Conservation (phyloP, 306 rosid species). For the Echinosophora koreensis region DNA sequence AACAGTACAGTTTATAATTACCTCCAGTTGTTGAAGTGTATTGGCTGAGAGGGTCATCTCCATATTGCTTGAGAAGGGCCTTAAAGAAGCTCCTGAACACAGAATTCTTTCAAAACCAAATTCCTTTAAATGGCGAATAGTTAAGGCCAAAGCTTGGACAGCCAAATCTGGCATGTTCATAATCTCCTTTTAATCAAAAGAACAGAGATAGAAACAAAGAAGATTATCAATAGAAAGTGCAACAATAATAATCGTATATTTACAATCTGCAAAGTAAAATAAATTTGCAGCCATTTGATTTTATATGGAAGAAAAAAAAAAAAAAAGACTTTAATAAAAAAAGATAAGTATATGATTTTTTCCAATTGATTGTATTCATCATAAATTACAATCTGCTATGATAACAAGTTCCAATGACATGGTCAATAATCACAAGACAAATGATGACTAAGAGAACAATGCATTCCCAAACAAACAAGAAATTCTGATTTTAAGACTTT, state of each 20-base stretch:
- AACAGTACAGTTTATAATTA: conserved; percentile 45
- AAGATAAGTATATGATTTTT: conserved; percentile 16
- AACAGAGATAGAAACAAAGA: conserved; percentile 28
- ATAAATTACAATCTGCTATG: conserved; percentile 27
- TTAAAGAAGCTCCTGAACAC: conserved; percentile 74
- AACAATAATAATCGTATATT: conserved; percentile 26
- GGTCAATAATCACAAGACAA: conserved; percentile 33
- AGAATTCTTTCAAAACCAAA: conserved; percentile 86
- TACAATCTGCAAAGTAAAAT: conserved; percentile 7
- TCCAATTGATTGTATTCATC: background rate
- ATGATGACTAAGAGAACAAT: conserved; percentile 24
- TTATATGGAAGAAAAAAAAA: background rate
- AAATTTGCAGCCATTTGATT: conserved; percentile 34
- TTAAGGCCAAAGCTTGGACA: conserved; percentile 87
- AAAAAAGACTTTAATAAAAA: conserved; percentile 3
- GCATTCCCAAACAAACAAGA: conserved; percentile 32
- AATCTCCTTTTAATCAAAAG: conserved; percentile 65
- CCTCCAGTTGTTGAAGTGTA: conserved; percentile 95
- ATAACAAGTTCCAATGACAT: conserved; percentile 25
- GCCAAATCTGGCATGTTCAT: conserved; percentile 82
- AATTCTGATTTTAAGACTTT: conserved; percentile 22
- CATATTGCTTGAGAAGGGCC: conserved; percentile 77
- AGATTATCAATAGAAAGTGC: conserved; percentile 27
- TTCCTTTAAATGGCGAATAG: conserved; percentile 78
- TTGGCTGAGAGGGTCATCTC: conserved; percentile 93